A percentile compares a stretch with the other conserved stretches of the same genome.
Evolutionary conservation across 2,329 filamentous ascomycete genomes (phyloP).

Genomic region (Aureobasidium melanogenum): DNA sequence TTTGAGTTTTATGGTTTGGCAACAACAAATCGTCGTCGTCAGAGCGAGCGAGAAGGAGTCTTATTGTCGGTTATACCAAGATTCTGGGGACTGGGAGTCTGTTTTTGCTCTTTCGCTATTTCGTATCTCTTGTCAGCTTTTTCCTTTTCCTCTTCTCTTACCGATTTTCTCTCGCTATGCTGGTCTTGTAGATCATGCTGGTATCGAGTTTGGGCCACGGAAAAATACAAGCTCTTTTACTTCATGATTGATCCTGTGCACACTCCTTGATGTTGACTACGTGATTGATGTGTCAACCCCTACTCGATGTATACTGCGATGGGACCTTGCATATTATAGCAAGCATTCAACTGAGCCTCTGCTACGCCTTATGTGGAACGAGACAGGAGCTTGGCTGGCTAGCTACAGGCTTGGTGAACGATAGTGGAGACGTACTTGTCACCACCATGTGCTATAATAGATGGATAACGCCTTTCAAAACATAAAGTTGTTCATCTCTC

Average conservation of each 20-base stretch:
- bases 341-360: background rate
- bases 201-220: background rate
- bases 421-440: background rate
- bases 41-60: slow-evolving; percentile 11
- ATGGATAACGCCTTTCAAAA: background rate
- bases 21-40: slow-evolving; percentile 9
- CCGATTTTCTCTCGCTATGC: background rate
- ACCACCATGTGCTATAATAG: background rate
- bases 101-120: slow-evolving; percentile 8
- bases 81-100: slow-evolving; percentile 11
- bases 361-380: background rate
- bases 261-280: background rate
- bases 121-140: slow-evolving; percentile 8
- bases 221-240: slow-evolving; percentile 6
- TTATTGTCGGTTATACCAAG: slow-evolving; percentile 12
- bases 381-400: background rate
- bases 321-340: slow-evolving; percentile 1
- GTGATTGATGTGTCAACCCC: no score
- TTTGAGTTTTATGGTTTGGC: slow-evolving; percentile 8
- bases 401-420: background rate
- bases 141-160: background rate
- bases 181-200: background rate
- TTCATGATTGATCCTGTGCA: background rate
- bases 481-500: background rate
- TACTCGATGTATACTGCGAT: background rate